Percentiles rank a stretch among this genome's conserved stretches.
These are phyloP conservation scores for Auriculariales sp. DNA, from an alignment of 768 basidiomycete genomes.

Conservation along the genomic window DNA sequence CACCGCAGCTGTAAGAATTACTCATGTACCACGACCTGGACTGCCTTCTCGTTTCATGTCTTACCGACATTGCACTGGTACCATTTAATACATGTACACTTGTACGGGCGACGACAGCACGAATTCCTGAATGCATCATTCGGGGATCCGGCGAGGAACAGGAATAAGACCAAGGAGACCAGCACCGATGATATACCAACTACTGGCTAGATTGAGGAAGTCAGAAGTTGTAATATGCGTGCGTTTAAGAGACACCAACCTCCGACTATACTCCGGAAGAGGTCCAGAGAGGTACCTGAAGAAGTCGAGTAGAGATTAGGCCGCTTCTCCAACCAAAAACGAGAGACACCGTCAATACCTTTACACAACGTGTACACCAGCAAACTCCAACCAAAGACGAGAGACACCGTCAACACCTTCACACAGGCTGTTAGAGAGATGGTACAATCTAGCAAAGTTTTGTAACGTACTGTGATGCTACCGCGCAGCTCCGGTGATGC, in stretches of 20 bases:
- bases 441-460: too few relatives aligned
- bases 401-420: background rate
- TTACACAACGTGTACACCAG: background rate
- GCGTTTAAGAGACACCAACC: too few relatives aligned
- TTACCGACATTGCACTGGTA: too few relatives aligned
- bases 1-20: slow-evolving; percentile 12
- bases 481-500: background rate
- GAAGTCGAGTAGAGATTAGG: background rate
- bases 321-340: background rate
- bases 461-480: background rate
- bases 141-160: background rate
- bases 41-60: too few relatives aligned
- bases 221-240: too few relatives aligned
- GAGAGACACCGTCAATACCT: background rate
- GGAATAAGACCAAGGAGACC: background rate
- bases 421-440: too few relatives aligned
- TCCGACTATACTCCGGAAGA: too few relatives aligned
- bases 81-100: too few relatives aligned
- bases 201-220: background rate
- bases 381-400: background rate
- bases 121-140: too few relatives aligned
- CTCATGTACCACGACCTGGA: too few relatives aligned
- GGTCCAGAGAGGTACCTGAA: background rate
- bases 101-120: too few relatives aligned
- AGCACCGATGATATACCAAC: background rate